A percentile compares a stretch with the other conserved stretches of the same genome.
Conservation (phyloP, 306 rosid genomes). For the Oemleria cerasiformis region DNA sequence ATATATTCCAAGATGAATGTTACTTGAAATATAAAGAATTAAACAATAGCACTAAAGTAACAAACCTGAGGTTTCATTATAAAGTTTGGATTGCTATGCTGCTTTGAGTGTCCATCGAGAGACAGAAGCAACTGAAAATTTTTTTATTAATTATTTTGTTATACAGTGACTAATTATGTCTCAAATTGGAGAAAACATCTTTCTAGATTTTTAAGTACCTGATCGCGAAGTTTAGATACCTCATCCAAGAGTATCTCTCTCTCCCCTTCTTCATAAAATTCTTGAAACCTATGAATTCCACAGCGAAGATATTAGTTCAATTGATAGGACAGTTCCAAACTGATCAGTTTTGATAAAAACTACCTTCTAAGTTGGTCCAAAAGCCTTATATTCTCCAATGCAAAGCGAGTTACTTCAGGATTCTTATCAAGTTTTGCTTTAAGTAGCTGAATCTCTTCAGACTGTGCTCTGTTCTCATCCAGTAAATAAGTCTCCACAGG, state of each 20-base stretch:
- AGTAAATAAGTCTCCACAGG: conserved; percentile 53
- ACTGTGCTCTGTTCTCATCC: conserved; percentile 72
- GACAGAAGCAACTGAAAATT: conserved; percentile 64
- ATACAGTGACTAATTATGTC: conserved; percentile 22
- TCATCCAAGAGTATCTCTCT: conserved; percentile 72
- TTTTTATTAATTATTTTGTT: conserved; percentile 5
- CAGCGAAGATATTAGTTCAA: conserved; percentile 13
- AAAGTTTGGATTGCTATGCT: conserved; percentile 33
- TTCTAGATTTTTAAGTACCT: conserved; percentile 43
- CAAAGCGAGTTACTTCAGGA: conserved; percentile 96
- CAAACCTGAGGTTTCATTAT: conserved; percentile 58
- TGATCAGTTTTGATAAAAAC: neutral
- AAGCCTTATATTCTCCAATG: conserved; percentile 91
- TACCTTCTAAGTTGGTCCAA: conserved; percentile 91
- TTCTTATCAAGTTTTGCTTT: conserved; percentile 76
- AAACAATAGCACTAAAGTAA: conserved; percentile 12
- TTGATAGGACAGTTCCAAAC: neutral
- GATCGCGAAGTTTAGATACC: conserved; percentile 67
- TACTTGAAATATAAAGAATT: conserved; percentile 17
- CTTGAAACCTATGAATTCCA: conserved; percentile 72
- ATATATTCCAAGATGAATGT: neutral
- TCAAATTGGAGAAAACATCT: conserved; percentile 18
- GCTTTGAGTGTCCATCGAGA: conserved; percentile 54
- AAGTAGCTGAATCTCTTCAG: conserved; percentile 80
- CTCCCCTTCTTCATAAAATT: conserved; percentile 94